Evolutionary conservation across 208 protist genomes (phyloP).

Genomic region (Trypanosoma conorhini): DNA sequence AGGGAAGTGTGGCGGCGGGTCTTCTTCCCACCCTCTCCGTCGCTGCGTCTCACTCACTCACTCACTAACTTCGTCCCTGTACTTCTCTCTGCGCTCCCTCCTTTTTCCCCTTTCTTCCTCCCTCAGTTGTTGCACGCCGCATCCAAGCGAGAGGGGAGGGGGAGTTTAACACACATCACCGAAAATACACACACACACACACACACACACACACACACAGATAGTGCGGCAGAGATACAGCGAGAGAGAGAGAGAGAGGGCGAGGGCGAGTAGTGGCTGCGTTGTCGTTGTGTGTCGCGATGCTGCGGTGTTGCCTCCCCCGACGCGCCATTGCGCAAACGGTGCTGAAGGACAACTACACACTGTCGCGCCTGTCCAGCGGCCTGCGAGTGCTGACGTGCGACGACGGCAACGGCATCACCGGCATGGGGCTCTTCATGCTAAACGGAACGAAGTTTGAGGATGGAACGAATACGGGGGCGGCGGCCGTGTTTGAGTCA

Average conservation of each 20-base stretch:
- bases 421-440: conserved; percentile 85
- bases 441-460: conserved; percentile 87
- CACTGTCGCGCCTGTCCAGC: conserved; percentile 65
- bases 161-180: too few relatives aligned
- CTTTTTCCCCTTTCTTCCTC: too few relatives aligned
- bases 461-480: conserved; percentile 50
- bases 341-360: conserved; percentile 65
- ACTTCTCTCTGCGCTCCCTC: too few relatives aligned
- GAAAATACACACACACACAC: background rate
- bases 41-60: too few relatives aligned
- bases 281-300: conserved; percentile 17
- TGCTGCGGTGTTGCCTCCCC: conserved; percentile 47
- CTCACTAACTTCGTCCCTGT: too few relatives aligned
- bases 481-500: conserved; percentile 76
- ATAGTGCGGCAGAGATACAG: background rate
- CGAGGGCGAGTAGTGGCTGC: background rate
- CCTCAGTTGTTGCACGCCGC: too few relatives aligned
- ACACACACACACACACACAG: background rate
- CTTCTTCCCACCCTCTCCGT: too few relatives aligned
- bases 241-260: conserved; percentile 2
- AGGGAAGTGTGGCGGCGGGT: too few relatives aligned
- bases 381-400: conserved; percentile 87
- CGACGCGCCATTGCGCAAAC: conserved; percentile 53
- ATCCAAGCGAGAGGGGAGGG: too few relatives aligned
- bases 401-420: conserved; percentile 82